These are phyloP conservation scores for Globisporangium sylvaticum DNA, from an alignment of 352 stramenopile species.

Conservation along the genomic window DNA sequence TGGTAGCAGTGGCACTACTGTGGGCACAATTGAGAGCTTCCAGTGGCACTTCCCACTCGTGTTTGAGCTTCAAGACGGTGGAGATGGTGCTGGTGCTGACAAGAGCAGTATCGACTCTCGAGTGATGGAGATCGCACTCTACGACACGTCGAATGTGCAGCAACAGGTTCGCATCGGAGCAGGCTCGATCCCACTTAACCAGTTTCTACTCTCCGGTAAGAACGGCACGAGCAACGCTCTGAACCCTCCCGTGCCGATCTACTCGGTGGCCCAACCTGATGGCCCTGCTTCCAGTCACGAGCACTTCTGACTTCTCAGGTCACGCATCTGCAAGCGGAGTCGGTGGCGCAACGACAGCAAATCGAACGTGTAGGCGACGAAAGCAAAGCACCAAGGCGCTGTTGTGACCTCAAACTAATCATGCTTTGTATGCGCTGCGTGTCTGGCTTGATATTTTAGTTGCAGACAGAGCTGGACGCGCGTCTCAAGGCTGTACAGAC, in stretches of 20 bases:
- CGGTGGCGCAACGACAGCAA: constrained; percentile 39
- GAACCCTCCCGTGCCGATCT: constrained; percentile 8
- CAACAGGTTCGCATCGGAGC: constrained; percentile 18
- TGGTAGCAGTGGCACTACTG: not conserved
- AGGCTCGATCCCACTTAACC: constrained; percentile 20
- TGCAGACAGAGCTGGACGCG: constrained; percentile 57
- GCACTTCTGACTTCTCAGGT: constrained; percentile 39
- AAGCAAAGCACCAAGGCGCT: no score
- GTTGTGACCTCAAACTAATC: not conserved
- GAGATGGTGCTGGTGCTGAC: not conserved
- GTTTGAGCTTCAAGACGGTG: constrained; percentile 14
- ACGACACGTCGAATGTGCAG: constrained; percentile 19
- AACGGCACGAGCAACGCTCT: not conserved
- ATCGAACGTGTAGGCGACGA: constrained; percentile 44
- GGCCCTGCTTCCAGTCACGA: not conserved
- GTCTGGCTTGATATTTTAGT: constrained; percentile 21
- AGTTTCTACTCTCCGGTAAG: not conserved
- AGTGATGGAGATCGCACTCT: constrained; percentile 24
- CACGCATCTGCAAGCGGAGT: constrained; percentile 41
- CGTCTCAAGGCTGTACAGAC: constrained; percentile 47
- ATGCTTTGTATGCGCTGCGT: not conserved
- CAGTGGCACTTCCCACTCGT: constrained; percentile 34
- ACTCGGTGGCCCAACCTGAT: not conserved
- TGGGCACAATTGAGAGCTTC: not conserved
- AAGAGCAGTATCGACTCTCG: not conserved